Evolutionary conservation across 148 eudicot species (phyloP).

Genomic region (Pharnaceum exiguum): DNA sequence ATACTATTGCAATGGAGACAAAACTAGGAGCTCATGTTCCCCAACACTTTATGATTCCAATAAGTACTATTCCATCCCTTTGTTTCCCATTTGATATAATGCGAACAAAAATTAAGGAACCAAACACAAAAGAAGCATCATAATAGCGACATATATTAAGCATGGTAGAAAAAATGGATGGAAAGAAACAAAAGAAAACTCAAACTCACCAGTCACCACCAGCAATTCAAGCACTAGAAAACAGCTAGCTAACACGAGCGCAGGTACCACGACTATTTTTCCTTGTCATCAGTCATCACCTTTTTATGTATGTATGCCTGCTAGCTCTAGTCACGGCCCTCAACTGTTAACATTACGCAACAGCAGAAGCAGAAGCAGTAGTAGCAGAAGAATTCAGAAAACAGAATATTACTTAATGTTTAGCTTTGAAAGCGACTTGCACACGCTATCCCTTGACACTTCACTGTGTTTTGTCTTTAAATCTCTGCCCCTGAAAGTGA

Average conservation of each 20-base stretch:
- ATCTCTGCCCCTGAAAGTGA: slow-evolving; percentile 5
- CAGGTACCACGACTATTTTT: neutral
- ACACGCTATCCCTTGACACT: neutral
- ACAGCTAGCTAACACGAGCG: slow-evolving; percentile 3
- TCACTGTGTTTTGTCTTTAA: neutral
- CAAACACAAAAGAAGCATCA: neutral
- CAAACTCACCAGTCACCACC: slow-evolving; percentile 3
- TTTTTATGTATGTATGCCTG: neutral
- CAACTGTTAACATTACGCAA: too few relatives aligned
- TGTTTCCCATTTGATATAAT: neutral
- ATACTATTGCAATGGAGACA: slow-evolving; percentile 1
- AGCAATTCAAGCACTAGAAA: slow-evolving; percentile 12
- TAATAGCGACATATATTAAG: neutral
- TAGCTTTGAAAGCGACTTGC: neutral
- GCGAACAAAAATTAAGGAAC: slow-evolving; percentile 5
- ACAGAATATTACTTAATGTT: slow-evolving; percentile 6
- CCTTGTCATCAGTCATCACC: neutral
- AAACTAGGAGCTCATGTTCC: slow-evolving; percentile 11
- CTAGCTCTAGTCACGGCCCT: neutral
- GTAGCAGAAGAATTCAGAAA: neutral
- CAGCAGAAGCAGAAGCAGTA: too few relatives aligned
- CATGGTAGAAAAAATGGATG: neutral
- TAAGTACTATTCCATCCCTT: neutral
- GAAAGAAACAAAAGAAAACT: neutral
- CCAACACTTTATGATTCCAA: neutral